A percentile compares a stretch with the other conserved stretches of the same genome.
Evolutionary conservation across 2,329 filamentous ascomycete species (phyloP).

Genomic region (Chaetothyriales sp.): DNA sequence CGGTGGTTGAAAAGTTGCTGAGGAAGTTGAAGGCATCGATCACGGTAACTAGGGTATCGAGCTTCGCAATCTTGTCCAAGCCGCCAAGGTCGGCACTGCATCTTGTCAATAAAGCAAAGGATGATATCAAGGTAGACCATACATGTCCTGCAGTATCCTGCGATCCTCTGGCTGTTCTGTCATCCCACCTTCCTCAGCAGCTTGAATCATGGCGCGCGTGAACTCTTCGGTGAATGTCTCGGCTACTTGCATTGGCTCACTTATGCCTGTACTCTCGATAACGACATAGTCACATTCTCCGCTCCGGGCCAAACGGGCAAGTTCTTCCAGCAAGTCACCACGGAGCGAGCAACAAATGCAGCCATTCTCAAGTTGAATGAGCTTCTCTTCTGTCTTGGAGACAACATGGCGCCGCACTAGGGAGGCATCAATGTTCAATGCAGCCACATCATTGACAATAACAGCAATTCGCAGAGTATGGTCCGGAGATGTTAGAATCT

Average conservation of each 20-base stretch:
- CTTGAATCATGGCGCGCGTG: conserved; percentile 33
- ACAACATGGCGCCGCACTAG: conserved; percentile 44
- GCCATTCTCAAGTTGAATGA: conserved; percentile 55
- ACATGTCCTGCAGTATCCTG: conserved; percentile 34
- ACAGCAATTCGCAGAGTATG: conserved; percentile 56
- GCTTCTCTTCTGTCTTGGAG: conserved; percentile 46
- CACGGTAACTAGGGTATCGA: conserved; percentile 59
- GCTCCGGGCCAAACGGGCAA: conserved; percentile 48
- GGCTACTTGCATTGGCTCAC: conserved; percentile 57
- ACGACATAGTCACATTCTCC: conserved; percentile 55
- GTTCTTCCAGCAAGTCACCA: conserved; percentile 54
- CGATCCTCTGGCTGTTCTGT: conserved; percentile 29
- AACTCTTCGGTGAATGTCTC: conserved; percentile 52
- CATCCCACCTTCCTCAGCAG: conserved; percentile 31
- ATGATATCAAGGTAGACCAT: conserved; percentile 14
- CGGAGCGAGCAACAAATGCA: conserved; percentile 65
- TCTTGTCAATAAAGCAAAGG: conserved; percentile 6
- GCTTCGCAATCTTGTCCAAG: conserved; percentile 47
- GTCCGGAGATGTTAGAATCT: conserved; percentile 48
- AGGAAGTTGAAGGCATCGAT: conserved; percentile 60
- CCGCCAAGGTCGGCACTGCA: conserved; percentile 42
- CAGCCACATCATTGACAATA: conserved; percentile 59
- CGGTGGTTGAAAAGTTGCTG: conserved; percentile 54
- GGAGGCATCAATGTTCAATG: conserved; percentile 50
- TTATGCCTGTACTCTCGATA: conserved; percentile 58